Evolutionary conservation across 768 basidiomycete genomes (phyloP).

Genomic region (Tricholoma saponaceum): DNA sequence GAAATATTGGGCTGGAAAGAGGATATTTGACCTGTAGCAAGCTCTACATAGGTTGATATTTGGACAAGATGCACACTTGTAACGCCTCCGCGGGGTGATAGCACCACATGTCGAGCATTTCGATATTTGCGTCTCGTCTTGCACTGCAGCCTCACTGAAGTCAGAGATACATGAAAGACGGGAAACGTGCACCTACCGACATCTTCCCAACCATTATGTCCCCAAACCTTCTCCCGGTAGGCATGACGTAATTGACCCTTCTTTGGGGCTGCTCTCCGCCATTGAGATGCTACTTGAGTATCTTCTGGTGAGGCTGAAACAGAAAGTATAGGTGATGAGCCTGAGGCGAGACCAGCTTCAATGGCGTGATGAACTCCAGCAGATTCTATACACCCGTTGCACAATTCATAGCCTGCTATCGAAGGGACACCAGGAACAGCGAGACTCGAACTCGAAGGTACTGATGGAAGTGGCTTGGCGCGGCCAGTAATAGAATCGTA

Average conservation of each 20-base stretch:
- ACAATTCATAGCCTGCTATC: slow-evolving; percentile 74
- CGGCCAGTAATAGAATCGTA: slow-evolving; percentile 17
- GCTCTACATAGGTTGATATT: slow-evolving; percentile 79
- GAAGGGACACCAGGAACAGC: slow-evolving; percentile 16
- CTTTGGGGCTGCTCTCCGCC: slow-evolving; percentile 65
- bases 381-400: slow-evolving; percentile 71
- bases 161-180: background rate
- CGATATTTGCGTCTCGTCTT: slow-evolving; percentile 64
- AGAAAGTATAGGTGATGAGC: slow-evolving; percentile 38
- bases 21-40: slow-evolving; percentile 62
- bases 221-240: slow-evolving; percentile 86
- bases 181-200: slow-evolving; percentile 60
- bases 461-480: slow-evolving; percentile 44
- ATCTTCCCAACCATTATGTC: slow-evolving; percentile 78
- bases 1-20: background rate
- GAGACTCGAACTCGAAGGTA: slow-evolving; percentile 27
- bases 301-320: slow-evolving; percentile 53
- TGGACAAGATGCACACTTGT: slow-evolving; percentile 80
- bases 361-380: slow-evolving; percentile 79
- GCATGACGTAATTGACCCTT: slow-evolving; percentile 82
- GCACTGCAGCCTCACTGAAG: slow-evolving; percentile 31
- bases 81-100: slow-evolving; percentile 57
- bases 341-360: slow-evolving; percentile 48
- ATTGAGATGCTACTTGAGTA: slow-evolving; percentile 47
- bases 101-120: slow-evolving; percentile 82